Evolutionary conservation across 441 rosid species (phyloP).

Genomic region (Brassica balearica): DNA sequence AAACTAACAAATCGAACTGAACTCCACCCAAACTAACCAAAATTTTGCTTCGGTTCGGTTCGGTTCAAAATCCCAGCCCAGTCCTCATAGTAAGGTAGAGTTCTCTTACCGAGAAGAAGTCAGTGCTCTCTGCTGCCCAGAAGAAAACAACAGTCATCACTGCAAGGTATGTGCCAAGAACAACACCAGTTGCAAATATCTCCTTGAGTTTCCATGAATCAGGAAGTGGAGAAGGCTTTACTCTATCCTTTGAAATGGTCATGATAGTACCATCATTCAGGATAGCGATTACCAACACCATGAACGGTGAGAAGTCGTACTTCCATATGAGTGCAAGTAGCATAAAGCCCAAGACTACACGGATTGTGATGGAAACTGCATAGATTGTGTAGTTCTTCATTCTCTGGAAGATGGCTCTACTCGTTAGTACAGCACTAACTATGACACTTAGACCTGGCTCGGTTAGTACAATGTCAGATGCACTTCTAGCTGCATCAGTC

Average conservation of each 20-base stretch:
- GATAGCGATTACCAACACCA: slow-evolving; percentile 70
- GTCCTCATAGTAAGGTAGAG: not conserved
- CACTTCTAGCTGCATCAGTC: slow-evolving; percentile 74
- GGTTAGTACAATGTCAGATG: slow-evolving; percentile 74
- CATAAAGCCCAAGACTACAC: slow-evolving; percentile 72
- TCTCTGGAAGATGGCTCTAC: slow-evolving; percentile 78
- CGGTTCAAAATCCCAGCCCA: not conserved
- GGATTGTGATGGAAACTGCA: slow-evolving; percentile 67
- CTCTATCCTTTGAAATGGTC: slow-evolving; percentile 80
- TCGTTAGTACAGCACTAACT: slow-evolving; percentile 71
- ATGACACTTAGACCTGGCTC: slow-evolving; percentile 81
- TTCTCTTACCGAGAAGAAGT: slow-evolving; percentile 65
- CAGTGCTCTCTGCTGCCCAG: slow-evolving; percentile 55
- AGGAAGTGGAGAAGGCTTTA: slow-evolving; percentile 74
- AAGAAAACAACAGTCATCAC: slow-evolving; percentile 78
- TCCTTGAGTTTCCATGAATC: slow-evolving; percentile 81
- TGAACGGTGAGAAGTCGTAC: slow-evolving; percentile 78
- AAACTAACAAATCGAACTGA: too few species aligned
- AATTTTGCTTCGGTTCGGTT: too few species aligned
- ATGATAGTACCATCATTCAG: slow-evolving; percentile 78
- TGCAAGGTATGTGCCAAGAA: slow-evolving; percentile 70
- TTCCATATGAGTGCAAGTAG: slow-evolving; percentile 75
- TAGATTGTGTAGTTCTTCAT: slow-evolving; percentile 76
- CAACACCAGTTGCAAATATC: slow-evolving; percentile 70
- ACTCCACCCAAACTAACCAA: too few species aligned